These are phyloP conservation scores for Chrysanthemum lavandulifolium DNA, from an alignment of 129 eudicot genomes.

Conservation along the genomic window DNA sequence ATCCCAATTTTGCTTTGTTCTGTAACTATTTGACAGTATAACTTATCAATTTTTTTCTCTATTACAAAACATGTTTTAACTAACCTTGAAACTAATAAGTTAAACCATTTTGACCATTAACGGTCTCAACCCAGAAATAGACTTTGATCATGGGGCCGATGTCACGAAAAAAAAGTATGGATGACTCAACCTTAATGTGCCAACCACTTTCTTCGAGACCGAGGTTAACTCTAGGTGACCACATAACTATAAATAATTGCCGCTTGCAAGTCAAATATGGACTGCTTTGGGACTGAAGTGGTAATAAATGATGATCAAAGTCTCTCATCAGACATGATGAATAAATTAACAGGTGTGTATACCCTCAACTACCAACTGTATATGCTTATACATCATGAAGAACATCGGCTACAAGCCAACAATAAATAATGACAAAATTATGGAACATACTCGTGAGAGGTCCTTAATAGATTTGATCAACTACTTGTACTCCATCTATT, in stretches of 20 bases:
- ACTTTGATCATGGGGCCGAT: neutral
- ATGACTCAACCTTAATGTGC: neutral
- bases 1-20: neutral
- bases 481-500: neutral
- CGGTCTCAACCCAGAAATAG: neutral
- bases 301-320: slow-evolving; percentile 26
- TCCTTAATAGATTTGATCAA: slow-evolving; percentile 14
- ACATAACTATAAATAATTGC: neutral
- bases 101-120: slow-evolving; percentile 6
- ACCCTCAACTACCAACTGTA: slow-evolving; percentile 31
- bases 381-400: slow-evolving; percentile 16
- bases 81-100: slow-evolving; percentile 11
- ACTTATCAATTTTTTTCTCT: slow-evolving; percentile 2
- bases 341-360: slow-evolving; percentile 8
- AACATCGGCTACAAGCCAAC: slow-evolving; percentile 4
- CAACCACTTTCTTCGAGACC: neutral
- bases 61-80: neutral
- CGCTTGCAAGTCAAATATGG: slow-evolving; percentile 10
- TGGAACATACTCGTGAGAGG: slow-evolving; percentile 1
- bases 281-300: slow-evolving; percentile 3
- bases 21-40: neutral
- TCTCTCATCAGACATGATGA: slow-evolving; percentile 2
- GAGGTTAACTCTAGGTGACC: neutral
- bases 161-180: neutral
- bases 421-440: slow-evolving; percentile 21